Conservation (phyloP, 257 asterid species). For the Salvia splendens region DNA sequence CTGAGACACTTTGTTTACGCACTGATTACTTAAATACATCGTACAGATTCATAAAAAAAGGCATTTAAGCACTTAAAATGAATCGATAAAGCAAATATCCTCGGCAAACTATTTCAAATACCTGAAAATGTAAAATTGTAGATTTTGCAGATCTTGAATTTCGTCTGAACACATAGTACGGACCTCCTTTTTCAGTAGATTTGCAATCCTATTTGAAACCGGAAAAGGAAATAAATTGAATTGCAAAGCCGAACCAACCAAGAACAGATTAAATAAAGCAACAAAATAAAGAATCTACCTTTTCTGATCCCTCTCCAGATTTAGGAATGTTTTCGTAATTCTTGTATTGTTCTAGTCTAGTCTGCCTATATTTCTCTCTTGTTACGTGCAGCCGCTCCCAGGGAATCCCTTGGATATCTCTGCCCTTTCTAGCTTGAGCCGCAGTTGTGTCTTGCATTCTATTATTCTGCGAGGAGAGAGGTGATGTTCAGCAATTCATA, state of each 20-base stretch:
- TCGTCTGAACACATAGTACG: slow-evolving; percentile 66
- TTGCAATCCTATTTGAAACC: slow-evolving; percentile 62
- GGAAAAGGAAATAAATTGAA: not conserved
- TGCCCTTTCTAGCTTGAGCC: slow-evolving; percentile 82
- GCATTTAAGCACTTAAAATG: slow-evolving; percentile 24
- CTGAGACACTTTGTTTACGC: slow-evolving; percentile 2
- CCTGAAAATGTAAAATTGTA: slow-evolving; percentile 95
- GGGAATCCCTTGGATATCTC: slow-evolving; percentile 96
- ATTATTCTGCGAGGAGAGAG: slow-evolving; percentile 44
- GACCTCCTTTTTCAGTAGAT: slow-evolving; percentile 57
- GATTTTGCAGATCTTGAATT: slow-evolving; percentile 90
- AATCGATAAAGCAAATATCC: slow-evolving; percentile 10
- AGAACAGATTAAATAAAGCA: slow-evolving; percentile 6
- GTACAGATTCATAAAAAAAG: not conserved
- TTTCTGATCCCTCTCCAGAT: slow-evolving; percentile 64
- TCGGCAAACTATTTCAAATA: slow-evolving; percentile 29
- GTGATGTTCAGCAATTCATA: not conserved
- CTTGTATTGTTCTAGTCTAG: slow-evolving; percentile 79
- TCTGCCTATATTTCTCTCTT: slow-evolving; percentile 74
- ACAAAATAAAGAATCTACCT: slow-evolving; percentile 45
- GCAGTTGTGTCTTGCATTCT: slow-evolving; percentile 82
- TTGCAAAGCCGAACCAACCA: slow-evolving; percentile 5
- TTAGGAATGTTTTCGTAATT: slow-evolving; percentile 78
- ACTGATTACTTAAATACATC: not conserved
- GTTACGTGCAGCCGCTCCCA: slow-evolving; percentile 88